Base-by-base conservation (phyloP, 345 rosid species). In the Boechera divaricarpa region DNA sequence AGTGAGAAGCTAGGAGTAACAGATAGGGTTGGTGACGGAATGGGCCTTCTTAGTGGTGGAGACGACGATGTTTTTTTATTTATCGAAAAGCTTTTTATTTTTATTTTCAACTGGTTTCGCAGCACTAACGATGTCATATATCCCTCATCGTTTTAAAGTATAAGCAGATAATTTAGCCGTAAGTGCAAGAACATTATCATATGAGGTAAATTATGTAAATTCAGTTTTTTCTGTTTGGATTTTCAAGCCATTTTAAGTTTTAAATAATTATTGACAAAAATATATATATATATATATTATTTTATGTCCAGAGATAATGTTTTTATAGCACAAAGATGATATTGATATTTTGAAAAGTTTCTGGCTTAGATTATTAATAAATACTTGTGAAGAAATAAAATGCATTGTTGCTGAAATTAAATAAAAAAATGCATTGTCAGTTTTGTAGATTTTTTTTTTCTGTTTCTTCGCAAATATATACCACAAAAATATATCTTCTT, bases 41-140 rank as follows among this genome's bases (percentile, higher is more conserved):
- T 69, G 55, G 74, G 79, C 63, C 69, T 58, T 63, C 69, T 68
- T 64, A 63, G 68, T 71, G 81, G 71, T 77, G 67, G 72, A 63
- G 70, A 65, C 64, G 81, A 48, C 47, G 21, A 57, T 70, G 49
- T 44, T 26, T 44, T n/a, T 2, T 28, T 28, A 2, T 28, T 15
- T 28, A 16, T 48, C 10, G 15, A 18, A 49, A 35, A 21, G 32
- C 7, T 52, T 51, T 32, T 15, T 18, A 1, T 52, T 51, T 32
- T 15, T 18, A 1, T 49, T 5, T 62, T 51, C 28, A 6, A 28
- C 39, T 41, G 9, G 24, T 21, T 21, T 21, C 24, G 24, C 24
- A 21, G 24, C 24, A 21, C 24, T 21, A 21, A 21, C 24, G 24
- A 1, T 21, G 24, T 21, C 24, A 21, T 21, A 21, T 21, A 21